Percentiles rank a stretch among this genome's conserved stretches.
phyloP scores from a whole-genome alignment of 1,284 basidiomycete species.

The Malassezia brasiliensis region DNA sequence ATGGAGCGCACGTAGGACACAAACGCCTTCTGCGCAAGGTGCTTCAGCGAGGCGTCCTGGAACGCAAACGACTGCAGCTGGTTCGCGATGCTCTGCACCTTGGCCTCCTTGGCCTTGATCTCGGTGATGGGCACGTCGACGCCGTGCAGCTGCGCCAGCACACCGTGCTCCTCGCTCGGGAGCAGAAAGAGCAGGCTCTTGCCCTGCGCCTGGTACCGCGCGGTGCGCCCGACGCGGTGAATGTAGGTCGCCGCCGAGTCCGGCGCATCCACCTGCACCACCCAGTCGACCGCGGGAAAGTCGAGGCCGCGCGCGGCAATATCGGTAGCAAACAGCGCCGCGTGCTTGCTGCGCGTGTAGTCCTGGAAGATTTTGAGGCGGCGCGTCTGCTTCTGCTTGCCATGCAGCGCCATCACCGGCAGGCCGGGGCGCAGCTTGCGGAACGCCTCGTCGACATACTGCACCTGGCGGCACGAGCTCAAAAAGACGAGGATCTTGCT shows the following conservation, averaged over 20 bases:
- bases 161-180: conserved; percentile 86
- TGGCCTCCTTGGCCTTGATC: conserved; percentile 84
- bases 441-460: conserved; percentile 89
- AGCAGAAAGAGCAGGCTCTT: conserved; percentile 72
- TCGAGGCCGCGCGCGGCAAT: conserved; percentile 93
- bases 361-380: conserved; percentile 55
- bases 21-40: conserved; percentile 91
- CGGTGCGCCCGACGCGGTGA: conserved; percentile 90
- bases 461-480: conserved; percentile 78
- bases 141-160: conserved; percentile 62
- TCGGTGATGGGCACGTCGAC: conserved; percentile 61
- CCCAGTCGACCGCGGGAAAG: conserved; percentile 95
- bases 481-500: conserved; percentile 88
- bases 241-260: conserved; percentile 98
- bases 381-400: conserved; percentile 90
- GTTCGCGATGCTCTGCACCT: conserved; percentile 73
- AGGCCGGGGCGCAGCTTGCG: conserved; percentile 88
- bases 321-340: conserved; percentile 59
- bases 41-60: conserved; percentile 93
- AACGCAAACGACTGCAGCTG: conserved; percentile 88
- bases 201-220: conserved; percentile 81
- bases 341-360: conserved; percentile 37
- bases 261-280: conserved; percentile 90
- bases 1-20: conserved; percentile 91
- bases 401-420: conserved; percentile 81